These are phyloP conservation scores for Candida pseudoviswanathii DNA, from an alignment of 1,139 yeast genomes.

Conservation along the genomic window DNA sequence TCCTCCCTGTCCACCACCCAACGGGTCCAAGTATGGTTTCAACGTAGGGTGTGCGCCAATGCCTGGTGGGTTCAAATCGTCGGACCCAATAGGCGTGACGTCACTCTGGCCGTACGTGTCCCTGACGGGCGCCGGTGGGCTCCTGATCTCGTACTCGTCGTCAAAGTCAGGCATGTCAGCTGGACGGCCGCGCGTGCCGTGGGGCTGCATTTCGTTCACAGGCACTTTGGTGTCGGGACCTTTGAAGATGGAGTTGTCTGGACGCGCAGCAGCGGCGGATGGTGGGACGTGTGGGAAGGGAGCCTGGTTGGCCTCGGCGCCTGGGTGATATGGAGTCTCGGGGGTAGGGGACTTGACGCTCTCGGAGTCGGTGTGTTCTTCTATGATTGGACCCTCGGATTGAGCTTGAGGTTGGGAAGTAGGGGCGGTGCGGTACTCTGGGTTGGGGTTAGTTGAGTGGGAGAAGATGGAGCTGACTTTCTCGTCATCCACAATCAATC, in stretches of 20 bases:
- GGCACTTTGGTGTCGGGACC: constrained; percentile 4
- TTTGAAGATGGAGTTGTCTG: constrained; percentile 7
- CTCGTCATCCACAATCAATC: constrained; percentile 17
- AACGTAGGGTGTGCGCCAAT: constrained; percentile 42
- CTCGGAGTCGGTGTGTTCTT: constrained; percentile 17
- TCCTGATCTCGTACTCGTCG: constrained; percentile 52
- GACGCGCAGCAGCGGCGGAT: constrained; percentile 2
- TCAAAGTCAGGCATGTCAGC: constrained; percentile 59
- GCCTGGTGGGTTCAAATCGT: constrained; percentile 56
- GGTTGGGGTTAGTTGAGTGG: constrained; percentile 3
- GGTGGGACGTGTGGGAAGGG: neutral
- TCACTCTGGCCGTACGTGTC: constrained; percentile 3
- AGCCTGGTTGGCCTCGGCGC: neutral
- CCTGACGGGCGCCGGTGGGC: constrained; percentile 12
- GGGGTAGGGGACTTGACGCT: constrained; percentile 13
- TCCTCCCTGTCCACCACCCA: constrained; percentile 15
- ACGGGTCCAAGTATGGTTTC: constrained; percentile 41
- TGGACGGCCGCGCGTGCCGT: constrained; percentile 9
- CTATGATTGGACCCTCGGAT: constrained; percentile 14
- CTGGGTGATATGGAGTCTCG: constrained; percentile 14
- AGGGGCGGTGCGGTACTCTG: too few species aligned
- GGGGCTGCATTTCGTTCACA: neutral
- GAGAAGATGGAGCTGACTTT: constrained; percentile 16
- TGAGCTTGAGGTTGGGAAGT: neutral
- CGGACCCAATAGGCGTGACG: constrained; percentile 47